Percentiles rank a stretch among this genome's conserved stretches.
phyloP scores from a whole-genome alignment of 352 stramenopile genomes.

The Lagenidium giganteum region DNA sequence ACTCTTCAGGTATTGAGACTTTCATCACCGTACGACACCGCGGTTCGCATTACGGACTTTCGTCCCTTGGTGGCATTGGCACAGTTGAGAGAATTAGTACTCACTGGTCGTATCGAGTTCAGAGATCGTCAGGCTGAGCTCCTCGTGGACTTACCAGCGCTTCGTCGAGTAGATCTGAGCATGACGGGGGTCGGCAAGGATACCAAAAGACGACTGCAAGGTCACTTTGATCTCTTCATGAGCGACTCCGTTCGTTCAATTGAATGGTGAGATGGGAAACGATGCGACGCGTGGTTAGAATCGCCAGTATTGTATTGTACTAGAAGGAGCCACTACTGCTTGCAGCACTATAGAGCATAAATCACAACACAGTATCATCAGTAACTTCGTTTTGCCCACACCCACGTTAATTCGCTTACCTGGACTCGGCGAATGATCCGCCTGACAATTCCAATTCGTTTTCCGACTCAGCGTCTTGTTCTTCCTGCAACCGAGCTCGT shows the following conservation, averaged over 20 bases:
- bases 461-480: constrained; percentile 25
- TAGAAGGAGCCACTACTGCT: constrained; percentile 61
- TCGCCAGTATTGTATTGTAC: constrained; percentile 1
- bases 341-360: constrained; percentile 21
- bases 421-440: constrained; percentile 63
- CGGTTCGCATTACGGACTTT: constrained; percentile 8
- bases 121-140: constrained; percentile 3
- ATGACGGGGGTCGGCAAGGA: not conserved
- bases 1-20: constrained; percentile 10
- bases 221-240: too few relatives aligned
- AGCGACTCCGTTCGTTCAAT: too few relatives aligned
- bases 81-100: constrained; percentile 2
- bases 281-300: too few relatives aligned
- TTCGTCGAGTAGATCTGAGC: not conserved
- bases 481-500: constrained; percentile 7
- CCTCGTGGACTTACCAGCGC: constrained; percentile 1
- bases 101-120: constrained; percentile 12
- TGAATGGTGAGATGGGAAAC: not conserved
- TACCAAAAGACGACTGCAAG: not conserved
- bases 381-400: not conserved
- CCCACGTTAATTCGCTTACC: constrained; percentile 21
- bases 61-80: constrained; percentile 1
- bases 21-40: constrained; percentile 2
- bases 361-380: constrained; percentile 4
- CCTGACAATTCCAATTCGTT: constrained; percentile 52